Conservation (phyloP, 345 rosid genomes). For the Hypericum androsaemum region DNA sequence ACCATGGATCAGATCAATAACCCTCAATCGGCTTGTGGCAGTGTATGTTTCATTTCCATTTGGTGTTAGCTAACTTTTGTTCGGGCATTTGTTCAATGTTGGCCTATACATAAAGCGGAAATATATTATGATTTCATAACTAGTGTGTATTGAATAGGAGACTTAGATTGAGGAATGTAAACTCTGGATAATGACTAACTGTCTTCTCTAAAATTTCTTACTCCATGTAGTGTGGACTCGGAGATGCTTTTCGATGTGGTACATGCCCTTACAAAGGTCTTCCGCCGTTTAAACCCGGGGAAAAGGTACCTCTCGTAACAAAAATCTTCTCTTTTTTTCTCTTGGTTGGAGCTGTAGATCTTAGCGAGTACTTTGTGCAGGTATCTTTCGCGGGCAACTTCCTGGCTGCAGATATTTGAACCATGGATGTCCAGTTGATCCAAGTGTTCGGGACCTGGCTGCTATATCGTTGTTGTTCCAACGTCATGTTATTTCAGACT, state of each 20-base stretch:
- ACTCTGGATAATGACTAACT: no score
- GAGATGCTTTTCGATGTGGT: slow-evolving; percentile 93
- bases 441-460: no score
- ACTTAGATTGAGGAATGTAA: no score
- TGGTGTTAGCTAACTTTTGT: not conserved
- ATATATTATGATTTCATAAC: no score
- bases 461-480: no score
- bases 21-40: slow-evolving; percentile 97
- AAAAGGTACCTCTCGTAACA: slow-evolving; percentile 47
- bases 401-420: slow-evolving; percentile 67
- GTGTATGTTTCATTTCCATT: slow-evolving; percentile 31
- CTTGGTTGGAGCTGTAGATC: not conserved
- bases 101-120: no score
- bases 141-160: no score
- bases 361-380: slow-evolving; percentile 26
- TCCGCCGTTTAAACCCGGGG: slow-evolving; percentile 78
- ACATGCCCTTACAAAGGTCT: slow-evolving; percentile 96
- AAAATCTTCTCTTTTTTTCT: not conserved
- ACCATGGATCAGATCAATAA: slow-evolving; percentile 68
- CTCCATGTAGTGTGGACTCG: slow-evolving; percentile 69
- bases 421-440: not conserved
- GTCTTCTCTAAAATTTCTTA: no score
- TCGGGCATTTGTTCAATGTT: no score
- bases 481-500: no score
- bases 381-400: slow-evolving; percentile 67